Base-by-base conservation (phyloP, 495 filamentous ascomycete genomes). In the Penicillium salamii region DNA sequence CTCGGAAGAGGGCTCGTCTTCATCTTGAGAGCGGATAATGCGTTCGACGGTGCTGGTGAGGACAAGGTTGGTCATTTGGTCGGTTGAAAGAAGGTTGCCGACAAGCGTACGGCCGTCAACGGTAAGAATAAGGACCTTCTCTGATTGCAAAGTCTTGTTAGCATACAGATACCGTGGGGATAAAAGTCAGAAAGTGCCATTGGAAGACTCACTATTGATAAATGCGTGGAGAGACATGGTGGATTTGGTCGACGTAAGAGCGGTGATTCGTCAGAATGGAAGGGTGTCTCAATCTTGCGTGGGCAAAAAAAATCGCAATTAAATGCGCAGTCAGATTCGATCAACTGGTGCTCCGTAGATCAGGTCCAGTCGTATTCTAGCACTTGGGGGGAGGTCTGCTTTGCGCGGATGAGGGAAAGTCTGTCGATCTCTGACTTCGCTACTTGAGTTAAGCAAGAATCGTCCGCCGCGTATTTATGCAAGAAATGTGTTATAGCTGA, bases 11-110 rank as follows among this genome's bases (percentile, higher is more conserved):
- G 85, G 80, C 52, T 95, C 90, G 32, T 79, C 78, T 57, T 95
- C 90, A 49, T 97, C 91, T 35, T 79, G 77, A 1, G 84, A 84
- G 49, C 87, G 83, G 53, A 98, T 96, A 33, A 96, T 85, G 49
- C 93, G 87, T 65, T 98, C 95, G 58, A 91, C 78, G 2, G 93
- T 90, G 47, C 89, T 72, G 21, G 81, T 77, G 8, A 98, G 83
- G 18, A 97, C 91, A 52, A 97, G 74, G 68, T 98, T 98, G 35
- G 93, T 97, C 50, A 86, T 79, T 66, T 95, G 87, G 68, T 98
- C 93, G 61, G 85, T 88, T n/a, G 86, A 87, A 34, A 92, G 71
- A 17, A 98, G 84, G 2, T 72, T 87, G 23, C 93, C 93, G 45
- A 88, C 82, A 32, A 97, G 76, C 13, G 85, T 95, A 56, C 93